Evolutionary conservation across 164 flowering plant genomes (phyloP), one percentile per base, ranked within the genome.

Genomic region (Magnolia changhungtana): DNA sequence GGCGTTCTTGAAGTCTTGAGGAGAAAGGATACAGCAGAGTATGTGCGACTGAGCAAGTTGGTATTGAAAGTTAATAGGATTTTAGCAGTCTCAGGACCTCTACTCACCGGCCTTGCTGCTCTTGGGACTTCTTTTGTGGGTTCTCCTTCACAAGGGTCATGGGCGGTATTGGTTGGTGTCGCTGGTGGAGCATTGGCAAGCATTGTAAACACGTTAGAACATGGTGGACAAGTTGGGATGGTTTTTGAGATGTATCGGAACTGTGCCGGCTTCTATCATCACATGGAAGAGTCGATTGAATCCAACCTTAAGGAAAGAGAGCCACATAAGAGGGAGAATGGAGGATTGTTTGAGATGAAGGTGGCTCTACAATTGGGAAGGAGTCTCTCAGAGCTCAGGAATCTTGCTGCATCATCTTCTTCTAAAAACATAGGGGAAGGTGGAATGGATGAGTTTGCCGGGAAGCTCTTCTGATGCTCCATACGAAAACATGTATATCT

Each of bases 201-300:
- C 14, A 78, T 85, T 1, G 88, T 88, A 5, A 90, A 84, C 79
- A 79, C 85, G 1, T 0, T 87, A 20, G 87, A 87, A 77, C 93
- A 87, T 67, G 93, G 91, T 9, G 89, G 93, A 50, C 90, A 89
- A 78, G 84, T 89, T 1, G 92, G 90, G 8, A 89, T 87, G 90
- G 83, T 87, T 58, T 74, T 84, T 63, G 90, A 88, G 79, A 88
- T 86, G 88, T 88, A 88, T 20, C 67, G 86, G 68, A 83, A 71
- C 75, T 72, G 75, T 59, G 87, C 84, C 0, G 90, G 90, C 0
- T 81, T 67, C 11, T 86, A 83, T n/a, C 71, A 70, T 31, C 70
- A 73, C 0, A n/a, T 88, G 74, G 84, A 84, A 72, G 88, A 84
- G 76, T 51, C 76, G 21, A 84, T 85, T 9, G 82, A 81, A 70